Evolutionary conservation across 495 filamentous ascomycete genomes (phyloP), one percentile per base, ranked within the genome.

Genomic region (Neurospora sp.): DNA sequence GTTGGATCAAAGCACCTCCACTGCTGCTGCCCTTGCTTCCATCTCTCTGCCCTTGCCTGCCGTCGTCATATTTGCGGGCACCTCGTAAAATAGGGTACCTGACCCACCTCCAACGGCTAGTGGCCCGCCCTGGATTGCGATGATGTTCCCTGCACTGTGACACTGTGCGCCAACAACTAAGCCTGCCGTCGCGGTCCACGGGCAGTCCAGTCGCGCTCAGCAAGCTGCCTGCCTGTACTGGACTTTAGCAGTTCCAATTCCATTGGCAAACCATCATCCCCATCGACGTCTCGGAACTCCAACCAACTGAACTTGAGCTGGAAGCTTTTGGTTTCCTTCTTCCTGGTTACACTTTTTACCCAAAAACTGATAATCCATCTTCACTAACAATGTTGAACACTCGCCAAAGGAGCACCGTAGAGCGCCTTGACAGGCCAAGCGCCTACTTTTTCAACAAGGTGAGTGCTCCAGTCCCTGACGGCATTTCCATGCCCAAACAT

Each of bases 351-450:
- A 71, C 18, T 65, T 69, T 10, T 5, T 20, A 37, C 31, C 9
- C 35, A 37, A 6, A 3, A 42, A 8, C 59, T 68, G 39, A 72
- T 72, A 48, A 69, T 38, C 22, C 48, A 74, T 40, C 69, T 73
- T 70, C 41, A 68, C 39, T 22, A 70, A 65, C 53, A 3, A 65
- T 65, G 53, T 18, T 65, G 27, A 65, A 65, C 27, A 65, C 53
- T 65, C 53, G 73, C 31, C 74, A 70, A 74, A 80, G 86, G 73
- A 88, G 87, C 73, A 97, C 94, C 1, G 91, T 97, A 41, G 94
- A 97, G 68, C 85, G 94, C 71, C 88, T 97, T 69, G 94, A 97
- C 81, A 91, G 89, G 80, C 93, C 94, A 3, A 97, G 94, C 80
- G 91, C 94, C 73, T 97, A 97, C 82, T 95, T 93, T 75, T 83